Conservation (phyloP, 768 basidiomycete species). For the Suillus sp. region DNA sequence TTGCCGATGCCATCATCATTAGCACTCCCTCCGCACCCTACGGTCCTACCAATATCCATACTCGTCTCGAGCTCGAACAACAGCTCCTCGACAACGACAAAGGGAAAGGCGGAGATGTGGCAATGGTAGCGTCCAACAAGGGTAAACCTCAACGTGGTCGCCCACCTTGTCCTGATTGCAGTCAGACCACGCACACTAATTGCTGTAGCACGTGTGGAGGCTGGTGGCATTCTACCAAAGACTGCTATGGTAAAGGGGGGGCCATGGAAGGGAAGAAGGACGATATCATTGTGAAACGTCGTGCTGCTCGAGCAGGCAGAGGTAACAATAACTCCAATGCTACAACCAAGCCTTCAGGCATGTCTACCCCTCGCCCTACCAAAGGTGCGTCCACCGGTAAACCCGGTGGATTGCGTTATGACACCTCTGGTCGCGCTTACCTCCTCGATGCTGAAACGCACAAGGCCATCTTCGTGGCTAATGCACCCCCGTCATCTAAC, state of each 20-base stretch:
- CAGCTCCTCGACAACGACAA: slow-evolving; percentile 6
- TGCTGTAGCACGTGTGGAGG: neutral
- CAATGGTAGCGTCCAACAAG: neutral
- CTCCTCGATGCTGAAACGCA: no score
- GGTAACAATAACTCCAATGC: no score
- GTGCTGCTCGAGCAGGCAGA: no score
- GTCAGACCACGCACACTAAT: neutral
- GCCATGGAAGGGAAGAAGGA: neutral
- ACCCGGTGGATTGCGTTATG: no score
- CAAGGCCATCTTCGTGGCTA: no score
- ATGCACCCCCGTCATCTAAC: no score
- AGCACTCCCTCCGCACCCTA: neutral
- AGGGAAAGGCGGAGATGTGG: neutral
- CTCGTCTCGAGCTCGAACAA: slow-evolving; percentile 2
- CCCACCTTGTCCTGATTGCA: neutral
- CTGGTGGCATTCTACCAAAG: neutral
- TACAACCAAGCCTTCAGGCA: no score
- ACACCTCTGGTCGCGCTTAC: no score
- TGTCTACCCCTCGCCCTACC: neutral
- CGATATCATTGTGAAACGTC: neutral
- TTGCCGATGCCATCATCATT: neutral
- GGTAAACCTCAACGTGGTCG: neutral
- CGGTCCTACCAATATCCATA: neutral
- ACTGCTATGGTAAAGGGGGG: neutral
- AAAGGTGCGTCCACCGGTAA: neutral